Evolutionary conservation across 31 red algal species (phyloP), one percentile per base, ranked within the genome.

Genomic region (Endocladia muricata): DNA sequence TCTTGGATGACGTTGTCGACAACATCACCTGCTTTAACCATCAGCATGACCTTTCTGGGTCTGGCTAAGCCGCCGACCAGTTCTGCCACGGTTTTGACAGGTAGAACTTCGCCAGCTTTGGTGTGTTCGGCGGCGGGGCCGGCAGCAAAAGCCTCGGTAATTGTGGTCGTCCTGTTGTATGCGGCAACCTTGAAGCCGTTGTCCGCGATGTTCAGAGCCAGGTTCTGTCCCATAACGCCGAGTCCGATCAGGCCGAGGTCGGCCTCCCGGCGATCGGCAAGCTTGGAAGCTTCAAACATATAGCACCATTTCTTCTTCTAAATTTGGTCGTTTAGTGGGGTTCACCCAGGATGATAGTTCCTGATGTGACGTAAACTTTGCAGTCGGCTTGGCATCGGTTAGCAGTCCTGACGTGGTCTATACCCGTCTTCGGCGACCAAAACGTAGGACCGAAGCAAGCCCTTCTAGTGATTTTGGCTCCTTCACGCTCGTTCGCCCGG

Each of bases 211-310:
- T 98, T 98, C 42, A 98, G 76, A 2, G 84, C 91, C 7, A 98
- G 74, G 77, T 98, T 98, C 77, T 94, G 95, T 6, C 95, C 95
- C 95, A 98, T 98, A 31, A 98, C 95, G 2, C 91, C 91, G 29
- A 94, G 55, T 11, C 95, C 95, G 44, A 94, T 74, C 0, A 98
- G 80, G 34, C 95, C 95, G 40, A 94, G 70, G 17, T 86, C 83
- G 44, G 81, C 69, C 59, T n/a, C n/a, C n/a, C n/a, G n/a, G n/a
- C n/a, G n/a, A n/a, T n/a, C n/a, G n/a, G n/a, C n/a, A n/a, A n/a
- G n/a, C n/a, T n/a, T n/a, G n/a, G n/a, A n/a, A n/a, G n/a, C n/a
- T n/a, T n/a, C n/a, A n/a, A n/a, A n/a, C n/a, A n/a, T n/a, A n/a
- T n/a, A n/a, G n/a, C n/a, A n/a, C n/a, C n/a, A n/a, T n/a, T n/a